Conservation (phyloP, 2,329 filamentous ascomycete genomes). For the Talaromyces verruculosus region DNA sequence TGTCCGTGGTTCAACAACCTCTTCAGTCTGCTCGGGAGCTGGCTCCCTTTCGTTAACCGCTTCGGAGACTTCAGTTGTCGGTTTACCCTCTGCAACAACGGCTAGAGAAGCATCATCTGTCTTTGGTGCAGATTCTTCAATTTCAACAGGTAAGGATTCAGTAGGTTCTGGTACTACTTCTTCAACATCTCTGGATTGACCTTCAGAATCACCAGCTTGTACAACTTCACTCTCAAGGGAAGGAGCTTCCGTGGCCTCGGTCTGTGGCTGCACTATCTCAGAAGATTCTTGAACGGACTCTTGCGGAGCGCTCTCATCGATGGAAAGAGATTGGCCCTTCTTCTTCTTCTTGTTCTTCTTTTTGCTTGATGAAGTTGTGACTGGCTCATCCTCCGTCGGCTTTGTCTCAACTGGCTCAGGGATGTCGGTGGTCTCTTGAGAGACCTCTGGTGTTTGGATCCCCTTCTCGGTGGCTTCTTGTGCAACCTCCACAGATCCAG, state of each 20-base stretch:
- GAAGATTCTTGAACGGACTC: conserved; percentile 2
- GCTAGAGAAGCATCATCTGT: conserved; percentile 13
- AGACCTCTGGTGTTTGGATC: not conserved
- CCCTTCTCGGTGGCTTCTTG: not conserved
- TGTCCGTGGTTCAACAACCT: not conserved
- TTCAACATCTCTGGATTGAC: not conserved
- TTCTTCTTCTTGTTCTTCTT: conserved; percentile 34
- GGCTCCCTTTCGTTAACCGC: not conserved
- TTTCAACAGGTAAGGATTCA: not conserved
- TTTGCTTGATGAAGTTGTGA: conserved; percentile 9
- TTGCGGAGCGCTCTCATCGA: conserved; percentile 8
- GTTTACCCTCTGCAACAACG: not conserved
- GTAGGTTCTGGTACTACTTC: not conserved
- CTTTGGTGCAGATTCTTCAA: conserved; percentile 6
- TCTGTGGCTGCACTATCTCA: conserved; percentile 4
- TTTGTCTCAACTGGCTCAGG: not conserved
- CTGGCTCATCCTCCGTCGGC: conserved; percentile 1
- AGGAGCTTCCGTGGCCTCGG: not conserved
- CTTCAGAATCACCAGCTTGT: not conserved
- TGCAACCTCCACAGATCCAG: not conserved
- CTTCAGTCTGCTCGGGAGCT: not conserved
- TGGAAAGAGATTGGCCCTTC: conserved; percentile 25
- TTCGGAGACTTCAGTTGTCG: not conserved
- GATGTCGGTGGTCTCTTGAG: not conserved
- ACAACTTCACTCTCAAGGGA: not conserved